Percentiles rank a stretch among this genome's conserved stretches.
phyloP scores from a whole-genome alignment of 192 early-diverging fungal genomes.

The Coemansia sp. region DNA sequence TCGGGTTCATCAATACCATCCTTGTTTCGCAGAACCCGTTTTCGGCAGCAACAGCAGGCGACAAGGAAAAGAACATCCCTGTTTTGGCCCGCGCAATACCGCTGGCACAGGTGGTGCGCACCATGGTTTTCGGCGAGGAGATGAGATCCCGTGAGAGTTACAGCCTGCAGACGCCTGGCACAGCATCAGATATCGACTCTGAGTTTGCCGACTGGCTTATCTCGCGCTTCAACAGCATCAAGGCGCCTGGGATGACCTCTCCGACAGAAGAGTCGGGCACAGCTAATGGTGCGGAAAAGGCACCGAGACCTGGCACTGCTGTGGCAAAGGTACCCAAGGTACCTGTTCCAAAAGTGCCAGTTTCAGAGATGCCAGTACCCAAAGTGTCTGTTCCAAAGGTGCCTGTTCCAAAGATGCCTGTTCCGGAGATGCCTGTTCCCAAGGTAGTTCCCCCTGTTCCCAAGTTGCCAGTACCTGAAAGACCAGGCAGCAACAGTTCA shows the following conservation, averaged over 20 bases:
- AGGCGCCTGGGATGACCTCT: conserved; percentile 19
- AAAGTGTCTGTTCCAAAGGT: not conserved
- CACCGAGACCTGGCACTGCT: not conserved
- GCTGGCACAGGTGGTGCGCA: conserved; percentile 41
- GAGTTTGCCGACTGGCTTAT: conserved; percentile 54
- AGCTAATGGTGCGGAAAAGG: conserved; percentile 2
- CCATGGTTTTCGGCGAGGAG: conserved; percentile 42
- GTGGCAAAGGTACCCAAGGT: not conserved
- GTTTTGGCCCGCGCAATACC: conserved; percentile 47
- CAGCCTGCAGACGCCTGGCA: conserved; percentile 27
- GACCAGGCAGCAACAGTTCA: not conserved
- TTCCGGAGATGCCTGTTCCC: not conserved
- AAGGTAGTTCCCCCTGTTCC: not conserved
- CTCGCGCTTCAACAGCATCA: conserved; percentile 43
- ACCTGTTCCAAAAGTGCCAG: conserved; percentile 4
- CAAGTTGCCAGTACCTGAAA: not conserved
- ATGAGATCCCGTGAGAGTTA: conserved; percentile 47
- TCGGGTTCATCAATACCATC: conserved; percentile 39
- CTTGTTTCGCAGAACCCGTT: conserved; percentile 54
- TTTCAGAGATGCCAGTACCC: not conserved
- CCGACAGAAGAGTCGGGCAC: conserved; percentile 12
- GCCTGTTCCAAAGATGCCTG: conserved; percentile 3
- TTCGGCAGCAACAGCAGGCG: conserved; percentile 20
- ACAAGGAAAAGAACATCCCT: conserved; percentile 42
- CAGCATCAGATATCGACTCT: conserved; percentile 24